Conservation (phyloP, 75 land plant species). For the Larix kaempferi region DNA sequence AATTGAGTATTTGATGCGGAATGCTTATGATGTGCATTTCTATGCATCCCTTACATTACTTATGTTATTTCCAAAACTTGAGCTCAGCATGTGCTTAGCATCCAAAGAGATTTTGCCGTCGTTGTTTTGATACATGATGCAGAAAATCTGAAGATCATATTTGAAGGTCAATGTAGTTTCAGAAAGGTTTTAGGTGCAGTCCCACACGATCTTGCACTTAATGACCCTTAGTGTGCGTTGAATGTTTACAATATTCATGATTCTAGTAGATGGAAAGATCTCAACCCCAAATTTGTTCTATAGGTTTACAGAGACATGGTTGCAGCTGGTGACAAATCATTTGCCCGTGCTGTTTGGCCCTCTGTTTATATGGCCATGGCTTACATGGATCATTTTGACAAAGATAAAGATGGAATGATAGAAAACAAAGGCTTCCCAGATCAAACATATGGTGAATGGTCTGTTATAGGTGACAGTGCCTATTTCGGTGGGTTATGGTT, state of each 20-base stretch:
- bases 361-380: slow-evolving; percentile 89
- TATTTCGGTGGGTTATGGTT: slow-evolving; percentile 88
- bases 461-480: slow-evolving; percentile 81
- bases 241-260: slow-evolving; percentile 73
- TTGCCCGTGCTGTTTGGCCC: slow-evolving; percentile 82
- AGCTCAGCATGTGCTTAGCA: too few relatives aligned
- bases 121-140: slow-evolving; percentile 80
- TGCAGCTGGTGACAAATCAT: slow-evolving; percentile 68
- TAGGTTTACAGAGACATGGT: slow-evolving; percentile 78
- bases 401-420: slow-evolving; percentile 91
- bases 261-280: slow-evolving; percentile 82
- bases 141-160: slow-evolving; percentile 40
- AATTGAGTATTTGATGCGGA: slow-evolving; percentile 80
- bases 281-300: slow-evolving; percentile 94
- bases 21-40: slow-evolving; percentile 91
- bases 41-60: slow-evolving; percentile 80
- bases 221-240: slow-evolving; percentile 86
- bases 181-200: slow-evolving; percentile 90
- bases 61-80: slow-evolving; percentile 78
- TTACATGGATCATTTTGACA: slow-evolving; percentile 89
- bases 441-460: slow-evolving; percentile 91
- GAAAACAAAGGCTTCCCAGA: slow-evolving; percentile 95
- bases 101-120: slow-evolving; percentile 89
- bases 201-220: slow-evolving; percentile 84
- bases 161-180: slow-evolving; percentile 45